These are phyloP conservation scores for Rickenella mellea DNA, from an alignment of 768 basidiomycete species.

Conservation along the genomic window DNA sequence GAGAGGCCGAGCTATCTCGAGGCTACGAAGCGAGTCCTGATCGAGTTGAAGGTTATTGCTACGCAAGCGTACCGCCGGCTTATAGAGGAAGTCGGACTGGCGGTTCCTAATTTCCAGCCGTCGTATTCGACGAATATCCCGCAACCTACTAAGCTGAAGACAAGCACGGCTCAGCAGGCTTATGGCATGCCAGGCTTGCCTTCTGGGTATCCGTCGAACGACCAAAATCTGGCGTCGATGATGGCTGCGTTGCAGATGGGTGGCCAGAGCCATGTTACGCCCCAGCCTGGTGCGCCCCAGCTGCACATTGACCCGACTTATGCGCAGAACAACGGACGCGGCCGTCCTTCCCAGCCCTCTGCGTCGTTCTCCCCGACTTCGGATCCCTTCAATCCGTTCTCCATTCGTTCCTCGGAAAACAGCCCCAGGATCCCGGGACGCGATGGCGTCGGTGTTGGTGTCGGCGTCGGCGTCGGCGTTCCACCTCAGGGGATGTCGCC, in stretches of 20 bases:
- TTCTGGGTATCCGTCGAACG: slow-evolving; percentile 71
- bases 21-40: slow-evolving; percentile 83
- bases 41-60: slow-evolving; percentile 86
- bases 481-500: slow-evolving; percentile 22
- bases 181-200: slow-evolving; percentile 70
- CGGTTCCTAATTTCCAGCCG: slow-evolving; percentile 81
- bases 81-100: slow-evolving; percentile 90
- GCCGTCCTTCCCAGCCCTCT: slow-evolving; percentile 28
- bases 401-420: slow-evolving; percentile 37
- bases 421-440: slow-evolving; percentile 50
- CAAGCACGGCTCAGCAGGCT: slow-evolving; percentile 36
- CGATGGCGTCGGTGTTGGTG: slow-evolving; percentile 35
- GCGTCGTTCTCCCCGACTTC: slow-evolving; percentile 41
- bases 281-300: slow-evolving; percentile 62
- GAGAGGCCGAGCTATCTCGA: slow-evolving; percentile 69
- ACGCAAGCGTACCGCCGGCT: slow-evolving; percentile 90
- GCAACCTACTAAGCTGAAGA: slow-evolving; percentile 52
- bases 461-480: slow-evolving; percentile 29
- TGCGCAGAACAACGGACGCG: slow-evolving; percentile 32
- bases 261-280: slow-evolving; percentile 49
- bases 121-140: slow-evolving; percentile 52
- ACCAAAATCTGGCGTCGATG: slow-evolving; percentile 84
- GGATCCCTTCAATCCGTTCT: slow-evolving; percentile 53
- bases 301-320: slow-evolving; percentile 63
- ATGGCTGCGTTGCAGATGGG: slow-evolving; percentile 91